Evolutionary conservation across 2,329 filamentous ascomycete genomes (phyloP).

Genomic region (Zymoseptoria brevis): DNA sequence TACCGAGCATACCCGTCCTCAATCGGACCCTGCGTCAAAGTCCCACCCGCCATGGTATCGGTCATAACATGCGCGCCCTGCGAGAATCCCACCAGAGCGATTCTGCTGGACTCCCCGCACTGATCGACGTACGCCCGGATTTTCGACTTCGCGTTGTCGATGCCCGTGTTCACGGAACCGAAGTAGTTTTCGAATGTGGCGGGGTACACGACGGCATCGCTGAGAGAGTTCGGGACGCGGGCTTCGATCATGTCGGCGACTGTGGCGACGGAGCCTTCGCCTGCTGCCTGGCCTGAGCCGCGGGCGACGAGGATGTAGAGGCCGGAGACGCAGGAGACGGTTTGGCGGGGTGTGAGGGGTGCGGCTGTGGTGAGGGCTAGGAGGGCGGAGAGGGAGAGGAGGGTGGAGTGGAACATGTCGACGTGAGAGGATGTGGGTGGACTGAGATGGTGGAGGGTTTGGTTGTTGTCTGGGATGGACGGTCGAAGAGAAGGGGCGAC

Average conservation of each 20-base stretch:
- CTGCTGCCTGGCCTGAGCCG: conserved; percentile 19
- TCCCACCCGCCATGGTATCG: conserved; percentile 9
- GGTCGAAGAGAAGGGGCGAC: not conserved
- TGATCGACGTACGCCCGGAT: conserved; percentile 14
- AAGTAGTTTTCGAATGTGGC: conserved; percentile 16
- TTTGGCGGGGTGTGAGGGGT: conserved; percentile 14
- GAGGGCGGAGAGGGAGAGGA: conserved; percentile 3
- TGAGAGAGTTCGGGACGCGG: conserved; percentile 28
- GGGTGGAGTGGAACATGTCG: conserved; percentile 9
- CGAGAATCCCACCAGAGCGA: conserved; percentile 33
- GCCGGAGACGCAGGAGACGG: conserved; percentile 14
- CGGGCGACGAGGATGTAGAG: conserved; percentile 33
- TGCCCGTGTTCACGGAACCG: conserved; percentile 26
- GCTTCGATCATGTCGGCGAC: conserved; percentile 28
- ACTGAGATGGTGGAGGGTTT: not conserved
- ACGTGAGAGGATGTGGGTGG: not conserved
- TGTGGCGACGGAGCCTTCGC: conserved; percentile 28
- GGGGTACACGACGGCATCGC: conserved; percentile 26
- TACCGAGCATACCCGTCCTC: conserved; percentile 23
- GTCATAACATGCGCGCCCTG: conserved; percentile 24
- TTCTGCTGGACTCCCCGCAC: conserved; percentile 14
- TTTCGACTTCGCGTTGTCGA: conserved; percentile 25
- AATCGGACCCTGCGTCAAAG: conserved; percentile 22
- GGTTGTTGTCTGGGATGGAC: not conserved
- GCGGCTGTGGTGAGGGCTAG: conserved; percentile 9